Base-by-base conservation (phyloP, 1,284 basidiomycete genomes). In the Volvariella volvacea region DNA sequence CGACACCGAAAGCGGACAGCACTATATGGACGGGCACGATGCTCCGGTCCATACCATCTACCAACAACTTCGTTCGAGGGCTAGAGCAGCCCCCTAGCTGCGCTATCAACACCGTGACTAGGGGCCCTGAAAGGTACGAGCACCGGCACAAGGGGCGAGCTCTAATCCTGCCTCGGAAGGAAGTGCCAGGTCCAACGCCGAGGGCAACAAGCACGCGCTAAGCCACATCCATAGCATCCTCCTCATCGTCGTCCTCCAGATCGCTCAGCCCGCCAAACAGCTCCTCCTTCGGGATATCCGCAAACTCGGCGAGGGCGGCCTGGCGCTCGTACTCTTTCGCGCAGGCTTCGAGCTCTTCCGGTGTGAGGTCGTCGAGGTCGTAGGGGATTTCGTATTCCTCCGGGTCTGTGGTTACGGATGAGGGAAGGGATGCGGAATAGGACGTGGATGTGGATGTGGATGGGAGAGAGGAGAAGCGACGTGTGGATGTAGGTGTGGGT, bases 261-360 rank as follows among this genome's bases (percentile, higher is more conserved):
- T 65, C 64, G 42, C 57, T 63, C 57, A 55, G 57, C 14, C n/a
- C n/a, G 14, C 51, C 52, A 37, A 67, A 65, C 4, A 68, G 51
- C 20, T 65, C 64, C 8, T 68, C 64, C 12, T 57, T 51, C 2
- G 63, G 57, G 4, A 76, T 50, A 52, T 78, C 76, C 31, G 74
- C 76, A 43, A 83, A 74, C 16, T 78, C 75, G 1, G 69, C 70
- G 9, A 75, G 46, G 0, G 66, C 64, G 0, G 66, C 66, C 30
- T 63, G 66, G 30, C 53, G 53, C 16, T 60, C 61, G 43, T 53
- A 67, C 53, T 80, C 76, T 41, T 78, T 74, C 0, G 78, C 81
- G 49, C 81, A 80, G 15, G 71, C 76, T 37, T 71, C 65, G 1
- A 83, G 62, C 49, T 83, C 80, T 48, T 74, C 78, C 39, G 76